Evolutionary conservation across 2,329 filamentous ascomycete species (phyloP).

Genomic region (Fusarium decemcellulare): DNA sequence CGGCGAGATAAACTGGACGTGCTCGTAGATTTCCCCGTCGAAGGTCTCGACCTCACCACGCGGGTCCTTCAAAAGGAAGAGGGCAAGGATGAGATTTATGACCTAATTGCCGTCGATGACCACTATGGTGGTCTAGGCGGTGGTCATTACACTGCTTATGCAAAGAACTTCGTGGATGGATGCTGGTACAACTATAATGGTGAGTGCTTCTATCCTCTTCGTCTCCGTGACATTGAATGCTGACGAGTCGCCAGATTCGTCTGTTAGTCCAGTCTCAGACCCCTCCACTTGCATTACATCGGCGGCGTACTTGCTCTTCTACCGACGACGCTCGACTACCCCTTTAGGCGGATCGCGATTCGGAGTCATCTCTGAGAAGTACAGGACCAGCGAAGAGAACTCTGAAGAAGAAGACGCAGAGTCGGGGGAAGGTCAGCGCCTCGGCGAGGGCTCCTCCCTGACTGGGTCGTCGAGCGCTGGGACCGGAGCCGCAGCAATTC

Average conservation of each 20-base stretch:
- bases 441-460: conserved; percentile 86
- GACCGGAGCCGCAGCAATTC: conserved; percentile 83
- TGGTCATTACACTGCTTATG: conserved; percentile 95
- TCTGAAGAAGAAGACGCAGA: conserved; percentile 60
- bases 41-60: conserved; percentile 85
- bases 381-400: conserved; percentile 65
- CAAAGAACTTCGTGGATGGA: conserved; percentile 90
- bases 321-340: conserved; percentile 83
- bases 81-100: conserved; percentile 88
- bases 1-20: conserved; percentile 94
- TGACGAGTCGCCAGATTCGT: conserved; percentile 76
- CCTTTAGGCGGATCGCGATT: conserved; percentile 87
- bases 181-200: conserved; percentile 98
- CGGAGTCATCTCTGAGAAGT: conserved; percentile 77
- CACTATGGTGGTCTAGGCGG: conserved; percentile 95
- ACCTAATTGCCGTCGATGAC: conserved; percentile 95
- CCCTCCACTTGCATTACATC: conserved; percentile 76
- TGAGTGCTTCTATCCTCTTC: conserved; percentile 59
- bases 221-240: conserved; percentile 31
- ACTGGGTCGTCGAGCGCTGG: conserved; percentile 93
- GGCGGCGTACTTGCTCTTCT: conserved; percentile 94
- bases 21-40: conserved; percentile 90
- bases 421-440: conserved; percentile 87
- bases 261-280: conserved; percentile 74
- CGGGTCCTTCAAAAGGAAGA: conserved; percentile 85